Evolutionary conservation across 2,329 filamentous ascomycete genomes (phyloP).

Genomic region (Colletotrichum neosansevieriae): DNA sequence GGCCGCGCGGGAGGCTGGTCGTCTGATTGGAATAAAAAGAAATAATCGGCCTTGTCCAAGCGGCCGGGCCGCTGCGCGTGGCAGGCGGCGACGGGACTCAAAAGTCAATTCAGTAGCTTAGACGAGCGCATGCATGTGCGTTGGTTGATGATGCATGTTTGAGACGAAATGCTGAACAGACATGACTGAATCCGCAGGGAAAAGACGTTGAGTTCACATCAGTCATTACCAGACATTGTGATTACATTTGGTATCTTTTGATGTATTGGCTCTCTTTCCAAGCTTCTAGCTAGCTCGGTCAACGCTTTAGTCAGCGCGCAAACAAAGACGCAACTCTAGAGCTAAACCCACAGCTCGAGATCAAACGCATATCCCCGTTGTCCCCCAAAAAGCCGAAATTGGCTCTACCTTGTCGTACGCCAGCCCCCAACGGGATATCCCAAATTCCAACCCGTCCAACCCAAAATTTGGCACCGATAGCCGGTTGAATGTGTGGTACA

Average conservation of each 20-base stretch:
- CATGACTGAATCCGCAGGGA: not conserved
- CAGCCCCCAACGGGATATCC: slow-evolving; percentile 15
- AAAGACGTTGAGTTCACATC: not conserved
- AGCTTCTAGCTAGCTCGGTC: not conserved
- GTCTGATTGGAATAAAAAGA: not conserved
- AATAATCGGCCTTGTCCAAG: not conserved
- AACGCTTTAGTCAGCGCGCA: not conserved
- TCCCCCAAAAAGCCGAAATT: not conserved
- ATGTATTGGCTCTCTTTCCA: slow-evolving; percentile 10
- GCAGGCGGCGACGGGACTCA: not conserved
- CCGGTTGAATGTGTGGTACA: not conserved
- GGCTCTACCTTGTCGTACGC: not conserved
- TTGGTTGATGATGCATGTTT: slow-evolving; percentile 3
- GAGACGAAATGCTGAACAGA: not conserved
- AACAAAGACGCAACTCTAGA: slow-evolving; percentile 21
- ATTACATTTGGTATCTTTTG: not conserved
- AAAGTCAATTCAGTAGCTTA: slow-evolving; percentile 4
- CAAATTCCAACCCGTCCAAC: not conserved
- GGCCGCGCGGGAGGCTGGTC: not conserved
- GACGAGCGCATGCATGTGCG: not conserved
- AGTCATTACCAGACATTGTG: not conserved
- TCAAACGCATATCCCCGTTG: slow-evolving; percentile 14
- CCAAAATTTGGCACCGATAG: too few species aligned
- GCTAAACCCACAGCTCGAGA: slow-evolving; percentile 10
- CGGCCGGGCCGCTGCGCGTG: not conserved